These are phyloP conservation scores for Auxenochlorella protothecoides DNA, from an alignment of 139 green algal species.

Conservation along the genomic window DNA sequence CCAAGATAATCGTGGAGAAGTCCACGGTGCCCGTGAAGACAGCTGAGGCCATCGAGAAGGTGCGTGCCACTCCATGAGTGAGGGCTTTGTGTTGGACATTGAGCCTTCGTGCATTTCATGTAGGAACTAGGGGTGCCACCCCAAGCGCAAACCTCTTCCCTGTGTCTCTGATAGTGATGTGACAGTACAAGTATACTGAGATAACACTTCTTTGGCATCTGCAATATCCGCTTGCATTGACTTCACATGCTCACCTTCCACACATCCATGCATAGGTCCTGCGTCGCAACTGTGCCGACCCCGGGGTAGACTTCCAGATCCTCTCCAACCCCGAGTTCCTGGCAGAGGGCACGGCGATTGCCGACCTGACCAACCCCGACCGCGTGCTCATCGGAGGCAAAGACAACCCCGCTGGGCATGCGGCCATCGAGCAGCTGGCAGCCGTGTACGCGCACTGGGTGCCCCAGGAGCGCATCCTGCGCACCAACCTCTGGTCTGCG, in stretches of 20 bases:
- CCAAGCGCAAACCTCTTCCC: no score
- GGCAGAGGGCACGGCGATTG: slow-evolving; percentile 86
- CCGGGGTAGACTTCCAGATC: slow-evolving; percentile 83
- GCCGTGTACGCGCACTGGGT: slow-evolving; percentile 94
- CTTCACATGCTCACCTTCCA: no score
- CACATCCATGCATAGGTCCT: slow-evolving; percentile 45
- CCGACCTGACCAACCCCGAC: slow-evolving; percentile 60
- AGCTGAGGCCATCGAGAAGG: slow-evolving; percentile 95
- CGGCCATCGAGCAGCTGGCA: slow-evolving; percentile 57
- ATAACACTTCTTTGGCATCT: no score
- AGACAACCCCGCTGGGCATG: slow-evolving; percentile 64
- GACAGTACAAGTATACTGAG: no score
- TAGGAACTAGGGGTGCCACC: no score
- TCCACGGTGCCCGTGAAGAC: slow-evolving; percentile 99
- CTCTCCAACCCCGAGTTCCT: slow-evolving; percentile 88
- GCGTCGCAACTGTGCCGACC: slow-evolving; percentile 60
- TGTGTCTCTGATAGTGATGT: no score
- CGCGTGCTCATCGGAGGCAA: slow-evolving; percentile 71
- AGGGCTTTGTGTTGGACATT: no score
- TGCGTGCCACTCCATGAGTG: slow-evolving; percentile 1
- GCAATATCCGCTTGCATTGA: no score
- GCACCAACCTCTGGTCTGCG: slow-evolving; percentile 91
- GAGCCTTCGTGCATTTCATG: no score
- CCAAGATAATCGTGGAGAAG: slow-evolving; percentile 99
- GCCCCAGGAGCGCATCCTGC: slow-evolving; percentile 83